Evolutionary conservation across 306 rosid species (phyloP), one percentile per base, ranked within the genome.

Genomic region (Trifolium fragiferum): DNA sequence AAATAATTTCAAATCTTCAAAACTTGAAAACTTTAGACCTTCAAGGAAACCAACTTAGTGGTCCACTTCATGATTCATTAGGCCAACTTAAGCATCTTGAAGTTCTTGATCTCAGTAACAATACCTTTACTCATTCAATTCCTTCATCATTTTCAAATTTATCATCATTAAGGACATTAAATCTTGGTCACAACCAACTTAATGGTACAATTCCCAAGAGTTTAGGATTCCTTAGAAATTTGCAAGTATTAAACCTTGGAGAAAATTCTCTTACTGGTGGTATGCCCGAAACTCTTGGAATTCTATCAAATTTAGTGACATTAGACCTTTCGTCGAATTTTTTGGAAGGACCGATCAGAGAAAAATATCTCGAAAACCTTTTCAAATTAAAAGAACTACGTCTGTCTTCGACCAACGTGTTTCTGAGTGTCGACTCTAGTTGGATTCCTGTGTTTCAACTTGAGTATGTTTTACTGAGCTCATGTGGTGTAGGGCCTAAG

Each of bases 401-500:
- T 3, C 12, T 81, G 78, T 76, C 85, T 2, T 76, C 70, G 18
- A 76, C 81, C 38, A 66, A 71, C 6, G 19, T 72, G 59, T 72
- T 71, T 44, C 50, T 81, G 5, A 58, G 15, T 47, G 53, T 81
- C 21, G 64, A 70, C 35, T 65, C 85, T 13, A 49, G 75, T 33
- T 81, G 85, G 85, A 30, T 71, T 41, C 81, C 81, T 0, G 79
- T 80, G 1, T 81, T 83, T 78, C 68, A 83, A 55, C 85, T 86
- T 32, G 23, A 15, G 3, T 3, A 8, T 11, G 55, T 80, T 61
- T 1, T 0, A 0, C 15, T 81, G 51, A 82, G 68, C 43, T 78
- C 57, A 21, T 84, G 74, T 49, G 55, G 44, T 43, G 8, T 83
- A n/a, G 86, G 82, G 6, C 81, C 72, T 4, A 54, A 73, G 10